These are phyloP conservation scores for Nicotiana benthamiana DNA, from an alignment of 257 asterid genomes.

Conservation along the genomic window DNA sequence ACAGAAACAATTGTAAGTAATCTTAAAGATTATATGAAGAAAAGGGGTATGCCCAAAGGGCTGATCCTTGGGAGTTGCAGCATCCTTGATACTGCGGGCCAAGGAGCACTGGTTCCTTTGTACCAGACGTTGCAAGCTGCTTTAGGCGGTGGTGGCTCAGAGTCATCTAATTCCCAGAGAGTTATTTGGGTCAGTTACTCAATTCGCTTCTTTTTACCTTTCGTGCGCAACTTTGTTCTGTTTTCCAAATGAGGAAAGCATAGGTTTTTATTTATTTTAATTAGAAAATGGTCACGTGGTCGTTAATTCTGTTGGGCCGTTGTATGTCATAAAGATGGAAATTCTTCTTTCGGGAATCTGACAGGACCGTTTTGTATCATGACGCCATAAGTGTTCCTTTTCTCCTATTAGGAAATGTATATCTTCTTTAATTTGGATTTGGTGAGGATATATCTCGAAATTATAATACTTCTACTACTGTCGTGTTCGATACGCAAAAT, in stretches of 20 bases:
- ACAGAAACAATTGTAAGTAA: slow-evolving; percentile 77
- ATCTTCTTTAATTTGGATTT: background rate
- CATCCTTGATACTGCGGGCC: slow-evolving; percentile 90
- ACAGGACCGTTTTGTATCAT: background rate
- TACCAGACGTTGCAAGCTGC: slow-evolving; percentile 75
- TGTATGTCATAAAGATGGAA: background rate
- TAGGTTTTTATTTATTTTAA: background rate
- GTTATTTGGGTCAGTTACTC: slow-evolving; percentile 71
- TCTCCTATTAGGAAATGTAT: background rate
- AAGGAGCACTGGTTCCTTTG: slow-evolving; percentile 75
- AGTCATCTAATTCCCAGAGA: slow-evolving; percentile 34
- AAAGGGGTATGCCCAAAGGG: slow-evolving; percentile 75
- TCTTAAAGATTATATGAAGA: slow-evolving; percentile 65
- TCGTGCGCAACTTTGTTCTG: background rate
- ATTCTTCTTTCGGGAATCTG: background rate
- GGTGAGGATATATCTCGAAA: background rate
- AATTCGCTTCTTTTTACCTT: background rate
- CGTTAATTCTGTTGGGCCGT: background rate
- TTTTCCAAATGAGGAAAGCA: background rate
- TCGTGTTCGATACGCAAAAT: background rate
- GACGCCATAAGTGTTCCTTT: background rate
- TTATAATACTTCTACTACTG: background rate
- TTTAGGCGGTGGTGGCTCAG: slow-evolving; percentile 33
- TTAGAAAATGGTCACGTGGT: background rate
- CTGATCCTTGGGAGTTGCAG: slow-evolving; percentile 79